Evolutionary conservation across 1,139 yeast genomes (phyloP).

Genomic region (Yamadazyma oceani): DNA sequence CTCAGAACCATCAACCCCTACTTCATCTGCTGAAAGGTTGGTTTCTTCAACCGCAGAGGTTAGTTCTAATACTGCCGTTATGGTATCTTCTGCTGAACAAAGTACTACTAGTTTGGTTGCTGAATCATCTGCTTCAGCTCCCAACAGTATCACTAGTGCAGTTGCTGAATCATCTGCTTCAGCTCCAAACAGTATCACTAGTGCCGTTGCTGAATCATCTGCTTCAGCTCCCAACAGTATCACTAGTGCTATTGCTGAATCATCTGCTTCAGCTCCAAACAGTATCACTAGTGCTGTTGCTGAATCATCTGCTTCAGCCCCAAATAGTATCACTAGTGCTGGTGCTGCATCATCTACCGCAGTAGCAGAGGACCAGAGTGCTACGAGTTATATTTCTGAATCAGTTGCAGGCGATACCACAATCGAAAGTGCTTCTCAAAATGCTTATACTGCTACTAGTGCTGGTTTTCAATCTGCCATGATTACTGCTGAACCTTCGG

Average conservation of each 20-base stretch:
- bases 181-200: conserved; percentile 6
- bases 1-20: conserved; percentile 1
- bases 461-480: not conserved
- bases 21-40: not conserved
- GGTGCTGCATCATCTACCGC: no score
- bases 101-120: no score
- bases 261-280: conserved; percentile 5
- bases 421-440: not conserved
- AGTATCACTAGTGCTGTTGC: no score
- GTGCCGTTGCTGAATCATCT: conserved; percentile 5
- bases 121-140: conserved; percentile 4
- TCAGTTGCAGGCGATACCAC: no score
- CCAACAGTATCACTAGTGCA: no score
- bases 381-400: no score
- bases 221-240: conserved; percentile 1
- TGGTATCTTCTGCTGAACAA: no score
- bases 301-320: no score
- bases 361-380: no score
- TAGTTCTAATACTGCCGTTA: conserved; percentile 7
- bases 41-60: conserved; percentile 4
- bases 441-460: not conserved
- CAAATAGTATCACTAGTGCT: no score
- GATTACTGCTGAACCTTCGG: conserved; percentile 1
- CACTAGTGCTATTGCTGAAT: no score
- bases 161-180: conserved; percentile 4